Evolutionary conservation across 148 eudicot species (phyloP), one percentile per base, ranked within the genome.

Genomic region (Dianthus caryophyllus): DNA sequence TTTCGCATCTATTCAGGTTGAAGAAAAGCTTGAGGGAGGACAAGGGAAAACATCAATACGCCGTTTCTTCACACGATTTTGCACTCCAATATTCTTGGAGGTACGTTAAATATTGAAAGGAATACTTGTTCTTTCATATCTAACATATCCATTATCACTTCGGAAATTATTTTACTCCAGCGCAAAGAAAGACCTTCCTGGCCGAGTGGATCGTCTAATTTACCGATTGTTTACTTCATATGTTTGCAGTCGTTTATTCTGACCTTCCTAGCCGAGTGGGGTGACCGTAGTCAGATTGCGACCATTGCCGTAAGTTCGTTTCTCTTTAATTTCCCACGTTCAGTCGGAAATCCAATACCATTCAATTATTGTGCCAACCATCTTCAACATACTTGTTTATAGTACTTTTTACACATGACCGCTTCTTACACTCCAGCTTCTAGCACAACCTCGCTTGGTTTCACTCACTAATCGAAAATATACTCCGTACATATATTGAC

Each of bases 251-350:
- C 98, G 6, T 94, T 94, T 61, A 90, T 94, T 52, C 84, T 94
- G 77, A 94, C 97, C 62, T 94, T 94, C 81, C 77, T 94, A 63
- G 98, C 98, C 15, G 98, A 94, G 71, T 94, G 98, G 98, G 98
- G 98, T 5, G 98, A 94, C 68, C 97, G 97, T 72, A 94, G 98
- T 77, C 98, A 94, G 81, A 94, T 90, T 47, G 98, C 98, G 16
- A 94, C 97, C 64, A 94, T 94, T 80, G 98, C 98, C 54, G 98
- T 94, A 86, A 88, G 97, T 62, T 74, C 21, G 38, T 67, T 30
- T 71, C 54, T 36, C 11, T 38, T 36, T 24, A 22, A 9, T 18
- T 8, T 18, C 12, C 0, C 11, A 0, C 6, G 1, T 30, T 31
- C 44, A 17, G 64, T 20, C 24, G 11, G 48, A 57, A 27, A 29